phyloP scores from a whole-genome alignment of 495 filamentous ascomycete species.

The Annulohypoxylon bovei region DNA sequence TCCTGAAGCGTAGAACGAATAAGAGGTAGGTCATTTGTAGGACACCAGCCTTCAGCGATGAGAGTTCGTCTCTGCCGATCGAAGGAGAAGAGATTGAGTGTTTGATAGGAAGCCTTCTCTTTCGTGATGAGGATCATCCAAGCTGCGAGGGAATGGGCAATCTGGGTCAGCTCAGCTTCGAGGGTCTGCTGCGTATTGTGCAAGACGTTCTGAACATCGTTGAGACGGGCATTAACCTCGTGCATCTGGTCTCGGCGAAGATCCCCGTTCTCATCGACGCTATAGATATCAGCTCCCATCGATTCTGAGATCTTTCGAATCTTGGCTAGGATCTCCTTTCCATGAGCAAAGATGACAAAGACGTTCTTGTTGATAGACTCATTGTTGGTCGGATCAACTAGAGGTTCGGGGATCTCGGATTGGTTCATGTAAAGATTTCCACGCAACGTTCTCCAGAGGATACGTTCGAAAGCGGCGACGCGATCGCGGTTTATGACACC shows the following conservation, averaged over 20 bases:
- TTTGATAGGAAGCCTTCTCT: slow-evolving; percentile 98
- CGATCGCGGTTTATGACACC: slow-evolving; percentile 94
- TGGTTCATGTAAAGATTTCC: slow-evolving; percentile 99
- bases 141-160: slow-evolving; percentile 85
- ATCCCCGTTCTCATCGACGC: slow-evolving; percentile 96
- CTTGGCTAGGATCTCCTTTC: slow-evolving; percentile 97
- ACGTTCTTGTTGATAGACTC: slow-evolving; percentile 96
- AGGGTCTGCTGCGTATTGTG: slow-evolving; percentile 96
- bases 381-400: slow-evolving; percentile 90
- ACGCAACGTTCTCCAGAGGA: slow-evolving; percentile 94
- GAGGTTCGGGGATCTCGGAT: slow-evolving; percentile 94
- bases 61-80: slow-evolving; percentile 94
- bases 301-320: slow-evolving; percentile 99
- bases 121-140: slow-evolving; percentile 99
- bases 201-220: slow-evolving; percentile 89
- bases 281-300: slow-evolving; percentile 92
- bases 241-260: slow-evolving; percentile 92
- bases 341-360: slow-evolving; percentile 98
- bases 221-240: slow-evolving; percentile 91
- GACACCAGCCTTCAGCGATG: slow-evolving; percentile 97
- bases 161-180: slow-evolving; percentile 90
- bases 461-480: slow-evolving; percentile 94
- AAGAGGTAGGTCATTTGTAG: slow-evolving; percentile 85
- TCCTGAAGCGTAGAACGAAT: slow-evolving; percentile 97
- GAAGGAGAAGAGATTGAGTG: slow-evolving; percentile 95